Evolutionary conservation across 2,329 filamentous ascomycete genomes (phyloP).

Genomic region (Akanthomyces muscarius): DNA sequence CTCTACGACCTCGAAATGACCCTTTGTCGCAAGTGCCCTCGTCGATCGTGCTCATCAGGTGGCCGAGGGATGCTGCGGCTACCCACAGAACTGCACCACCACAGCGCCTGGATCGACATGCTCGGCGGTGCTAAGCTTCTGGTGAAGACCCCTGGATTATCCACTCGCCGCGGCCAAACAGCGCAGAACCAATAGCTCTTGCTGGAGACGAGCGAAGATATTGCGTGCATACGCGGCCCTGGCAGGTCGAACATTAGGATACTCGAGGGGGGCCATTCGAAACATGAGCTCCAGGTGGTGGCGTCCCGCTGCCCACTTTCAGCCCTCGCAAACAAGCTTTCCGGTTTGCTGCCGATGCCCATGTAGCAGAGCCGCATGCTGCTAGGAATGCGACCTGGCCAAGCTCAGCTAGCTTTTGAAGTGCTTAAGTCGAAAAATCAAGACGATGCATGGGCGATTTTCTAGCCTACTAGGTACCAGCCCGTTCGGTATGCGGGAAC

Average conservation of each 20-base stretch:
- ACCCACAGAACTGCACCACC: neutral
- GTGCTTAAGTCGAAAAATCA: neutral
- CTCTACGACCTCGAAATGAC: neutral
- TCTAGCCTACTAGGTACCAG: neutral
- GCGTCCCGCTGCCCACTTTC: neutral
- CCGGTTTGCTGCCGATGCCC: neutral
- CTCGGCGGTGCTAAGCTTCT: constrained; percentile 1
- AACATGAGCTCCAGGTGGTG: neutral
- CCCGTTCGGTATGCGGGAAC: neutral
- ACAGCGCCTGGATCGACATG: neutral
- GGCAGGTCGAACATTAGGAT: neutral
- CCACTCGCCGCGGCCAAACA: neutral
- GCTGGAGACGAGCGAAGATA: neutral
- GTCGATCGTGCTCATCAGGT: neutral
- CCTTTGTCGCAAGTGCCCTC: neutral
- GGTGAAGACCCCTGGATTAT: neutral
- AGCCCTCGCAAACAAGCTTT: neutral
- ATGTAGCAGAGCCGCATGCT: neutral
- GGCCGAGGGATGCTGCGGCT: neutral
- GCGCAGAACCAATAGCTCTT: neutral
- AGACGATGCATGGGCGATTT: neutral
- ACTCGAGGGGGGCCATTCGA: neutral
- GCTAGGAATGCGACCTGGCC: neutral
- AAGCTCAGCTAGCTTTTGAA: neutral
- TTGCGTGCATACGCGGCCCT: constrained; percentile 3